Percentiles rank a stretch among this genome's conserved stretches.
Evolutionary conservation across 1,284 basidiomycete species (phyloP).

Genomic region (Microbotryomycetes sp.): DNA sequence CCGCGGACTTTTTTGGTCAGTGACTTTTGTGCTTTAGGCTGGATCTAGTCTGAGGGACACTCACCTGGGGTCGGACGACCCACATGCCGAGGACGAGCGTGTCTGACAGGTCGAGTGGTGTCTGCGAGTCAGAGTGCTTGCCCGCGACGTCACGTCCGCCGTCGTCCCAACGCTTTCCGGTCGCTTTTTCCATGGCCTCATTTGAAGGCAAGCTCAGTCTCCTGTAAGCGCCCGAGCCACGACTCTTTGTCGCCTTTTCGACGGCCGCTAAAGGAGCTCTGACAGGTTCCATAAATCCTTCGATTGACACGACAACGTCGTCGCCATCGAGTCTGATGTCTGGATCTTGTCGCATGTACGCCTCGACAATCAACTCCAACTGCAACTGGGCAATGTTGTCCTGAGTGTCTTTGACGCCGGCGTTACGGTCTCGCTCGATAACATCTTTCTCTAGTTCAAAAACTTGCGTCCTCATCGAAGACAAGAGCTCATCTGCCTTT

Average conservation of each 20-base stretch:
- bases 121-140: not conserved
- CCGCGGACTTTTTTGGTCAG: too few relatives aligned
- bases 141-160: not conserved
- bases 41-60: too few relatives aligned
- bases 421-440: not conserved
- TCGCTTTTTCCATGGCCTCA: not conserved
- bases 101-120: conserved; percentile 18
- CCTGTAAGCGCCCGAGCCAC: conserved; percentile 14
- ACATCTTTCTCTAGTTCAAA: conserved; percentile 15
- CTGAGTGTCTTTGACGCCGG: not conserved
- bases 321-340: conserved; percentile 28
- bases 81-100: conserved; percentile 29
- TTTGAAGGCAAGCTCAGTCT: conserved; percentile 4
- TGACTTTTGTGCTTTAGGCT: too few relatives aligned
- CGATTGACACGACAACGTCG: conserved; percentile 24
- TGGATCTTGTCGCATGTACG: conserved; percentile 23
- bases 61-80: conserved; percentile 30
- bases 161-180: not conserved
- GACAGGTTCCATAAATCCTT: conserved; percentile 26
- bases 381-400: conserved; percentile 10
- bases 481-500: conserved; percentile 31
- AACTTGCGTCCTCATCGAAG: conserved; percentile 35
- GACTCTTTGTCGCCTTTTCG: not conserved
- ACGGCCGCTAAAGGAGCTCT: conserved; percentile 13
- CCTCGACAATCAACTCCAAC: conserved; percentile 29